phyloP scores from a whole-genome alignment of 306 rosid species.

The Carpinus viminea region DNA sequence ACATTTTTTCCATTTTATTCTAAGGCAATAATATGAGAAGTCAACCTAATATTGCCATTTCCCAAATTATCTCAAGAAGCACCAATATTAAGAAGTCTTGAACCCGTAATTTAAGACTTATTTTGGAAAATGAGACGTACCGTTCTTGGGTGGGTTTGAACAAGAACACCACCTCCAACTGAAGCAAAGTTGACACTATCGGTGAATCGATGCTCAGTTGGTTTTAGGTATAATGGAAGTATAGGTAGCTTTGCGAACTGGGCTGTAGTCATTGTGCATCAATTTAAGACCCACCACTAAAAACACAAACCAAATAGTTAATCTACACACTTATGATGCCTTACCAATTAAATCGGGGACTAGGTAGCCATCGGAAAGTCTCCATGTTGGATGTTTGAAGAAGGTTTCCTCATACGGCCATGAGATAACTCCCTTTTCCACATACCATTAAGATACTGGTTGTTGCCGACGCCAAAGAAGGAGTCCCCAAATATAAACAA shows the following conservation, averaged over 20 bases:
- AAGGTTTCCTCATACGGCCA: conserved; percentile 48
- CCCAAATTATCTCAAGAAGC: neutral
- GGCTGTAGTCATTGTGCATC: conserved; percentile 27
- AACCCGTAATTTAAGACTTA: too few relatives aligned
- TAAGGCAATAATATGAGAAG: too few relatives aligned
- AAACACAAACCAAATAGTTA: neutral
- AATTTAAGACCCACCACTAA: neutral
- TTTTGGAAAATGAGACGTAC: conserved; percentile 21
- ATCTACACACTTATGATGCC: neutral
- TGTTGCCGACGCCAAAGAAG: conserved; percentile 37
- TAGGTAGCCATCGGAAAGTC: conserved; percentile 42
- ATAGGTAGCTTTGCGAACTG: conserved; percentile 38
- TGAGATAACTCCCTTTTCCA: conserved; percentile 3
- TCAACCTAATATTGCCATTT: neutral
- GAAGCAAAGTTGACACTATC: conserved; percentile 46
- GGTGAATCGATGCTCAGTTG: neutral
- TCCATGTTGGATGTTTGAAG: conserved; percentile 38
- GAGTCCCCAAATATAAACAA: conserved; percentile 45
- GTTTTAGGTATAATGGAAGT: conserved; percentile 41
- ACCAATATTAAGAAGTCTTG: neutral
- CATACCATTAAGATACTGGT: conserved; percentile 22
- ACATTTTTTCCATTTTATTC: too few relatives aligned
- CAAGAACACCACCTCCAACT: conserved; percentile 43
- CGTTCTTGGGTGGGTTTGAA: conserved; percentile 6
- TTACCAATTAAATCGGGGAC: conserved; percentile 44